A percentile compares a stretch with the other conserved stretches of the same genome.
These are phyloP conservation scores for Ustilago curta DNA, from an alignment of 1,284 basidiomycete species.

Conservation along the genomic window DNA sequence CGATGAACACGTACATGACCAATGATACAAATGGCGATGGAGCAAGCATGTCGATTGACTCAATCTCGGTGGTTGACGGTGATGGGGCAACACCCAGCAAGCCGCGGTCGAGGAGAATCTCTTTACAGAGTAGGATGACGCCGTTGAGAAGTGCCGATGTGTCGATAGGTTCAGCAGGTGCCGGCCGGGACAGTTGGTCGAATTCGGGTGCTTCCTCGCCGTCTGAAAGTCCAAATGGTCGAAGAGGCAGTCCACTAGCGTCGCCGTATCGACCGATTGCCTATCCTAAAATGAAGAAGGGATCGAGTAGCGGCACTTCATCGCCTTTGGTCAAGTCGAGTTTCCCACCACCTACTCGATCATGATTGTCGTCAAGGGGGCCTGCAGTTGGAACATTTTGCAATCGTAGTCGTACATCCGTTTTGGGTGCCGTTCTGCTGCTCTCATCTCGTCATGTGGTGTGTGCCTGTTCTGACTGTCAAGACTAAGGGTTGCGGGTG, in stretches of 20 bases:
- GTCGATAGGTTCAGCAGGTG: background rate
- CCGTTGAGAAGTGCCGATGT: slow-evolving; percentile 5
- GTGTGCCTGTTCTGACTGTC: background rate
- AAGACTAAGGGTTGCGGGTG: background rate
- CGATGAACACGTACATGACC: slow-evolving; percentile 22
- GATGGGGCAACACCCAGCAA: slow-evolving; percentile 23
- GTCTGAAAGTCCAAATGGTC: slow-evolving; percentile 26
- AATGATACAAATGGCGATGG: slow-evolving; percentile 21
- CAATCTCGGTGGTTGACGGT: slow-evolving; percentile 8
- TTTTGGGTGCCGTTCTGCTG: background rate
- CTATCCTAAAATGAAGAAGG: slow-evolving; percentile 31
- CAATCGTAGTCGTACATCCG: background rate
- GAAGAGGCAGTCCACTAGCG: slow-evolving; percentile 27
- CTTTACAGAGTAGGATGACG: slow-evolving; percentile 30
- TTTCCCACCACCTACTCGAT: slow-evolving; percentile 4
- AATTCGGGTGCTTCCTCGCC: slow-evolving; percentile 20
- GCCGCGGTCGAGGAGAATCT: slow-evolving; percentile 31
- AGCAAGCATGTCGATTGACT: slow-evolving; percentile 34
- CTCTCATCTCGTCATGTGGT: background rate
- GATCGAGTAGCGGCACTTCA: slow-evolving; percentile 11
- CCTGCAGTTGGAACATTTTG: slow-evolving; percentile 7
- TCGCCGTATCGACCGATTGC: slow-evolving; percentile 36
- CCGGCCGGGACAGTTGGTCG: slow-evolving; percentile 6
- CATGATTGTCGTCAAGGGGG: background rate
- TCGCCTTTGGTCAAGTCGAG: slow-evolving; percentile 25